Base-by-base conservation (phyloP, 148 eudicot species). In the Dysphania ambrosioides region DNA sequence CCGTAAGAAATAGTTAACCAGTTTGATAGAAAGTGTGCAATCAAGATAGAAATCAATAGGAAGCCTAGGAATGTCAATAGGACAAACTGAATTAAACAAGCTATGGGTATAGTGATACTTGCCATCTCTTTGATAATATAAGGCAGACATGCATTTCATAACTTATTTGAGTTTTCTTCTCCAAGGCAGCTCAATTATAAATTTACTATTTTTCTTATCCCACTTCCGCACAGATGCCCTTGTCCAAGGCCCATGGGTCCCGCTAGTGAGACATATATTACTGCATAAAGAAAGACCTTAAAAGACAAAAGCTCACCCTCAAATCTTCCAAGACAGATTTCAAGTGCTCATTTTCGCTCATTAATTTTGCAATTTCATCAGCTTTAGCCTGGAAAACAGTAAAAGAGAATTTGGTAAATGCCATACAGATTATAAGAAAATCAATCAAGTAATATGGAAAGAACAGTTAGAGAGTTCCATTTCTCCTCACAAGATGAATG, bases 311-410 rank as follows among this genome's bases (percentile, higher is more conserved):
- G 70, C 75, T 79, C 81, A 90, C 97, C 87, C 83, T 87, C 63
- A 87, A 64, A 72, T 92, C 97, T 57, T 90, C 97, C 73, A 86
- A 72, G 21, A 83, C 83, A 61, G 86, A 72, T 83, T 95, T 92
- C 61, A 92, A 81, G 67, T 86, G 93, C 83, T 92, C 98, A 72
- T 95, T 95, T 80, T 92, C 98, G 78, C 87, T 82, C 97, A 92
- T 90, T 83, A 95, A 79, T 83, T 81, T 90, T 60, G 97, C 96
- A 67, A 95, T 90, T 79, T 92, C 97, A 85, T 95, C 98, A 63
- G 98, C 98, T 83, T 95, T 95, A 73, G 94, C 87, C 98, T 95
- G 86, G 49, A 82, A 75, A 69, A 47, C 74, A 76, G 67, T 64
- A 66, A 73, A 79, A 74, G 53, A 32, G 8, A 70, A 78, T 58